Evolutionary conservation across 176 grass and related monocot genomes (phyloP).

Genomic region (Olyra latifolia): DNA sequence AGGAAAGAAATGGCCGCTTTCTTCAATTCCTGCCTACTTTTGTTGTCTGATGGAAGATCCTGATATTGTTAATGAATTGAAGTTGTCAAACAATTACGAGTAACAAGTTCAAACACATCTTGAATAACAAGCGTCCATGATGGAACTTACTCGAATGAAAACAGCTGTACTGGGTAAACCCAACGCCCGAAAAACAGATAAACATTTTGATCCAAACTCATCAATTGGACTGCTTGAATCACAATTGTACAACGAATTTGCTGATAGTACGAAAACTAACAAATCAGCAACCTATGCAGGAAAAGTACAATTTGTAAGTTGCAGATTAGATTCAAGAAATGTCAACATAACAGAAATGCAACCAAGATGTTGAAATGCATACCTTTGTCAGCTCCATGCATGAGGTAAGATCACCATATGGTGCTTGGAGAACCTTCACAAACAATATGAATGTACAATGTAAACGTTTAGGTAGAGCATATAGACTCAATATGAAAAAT

Average conservation of each 20-base stretch:
- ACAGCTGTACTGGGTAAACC: slow-evolving; percentile 93
- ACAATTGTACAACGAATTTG: slow-evolving; percentile 67
- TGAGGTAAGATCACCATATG: slow-evolving; percentile 82
- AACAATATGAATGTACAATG: slow-evolving; percentile 21
- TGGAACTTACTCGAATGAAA: slow-evolving; percentile 73
- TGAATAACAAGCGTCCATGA: slow-evolving; percentile 8
- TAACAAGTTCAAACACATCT: neutral
- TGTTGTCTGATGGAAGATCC: slow-evolving; percentile 88
- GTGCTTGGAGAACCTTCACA: slow-evolving; percentile 89
- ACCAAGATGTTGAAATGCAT: slow-evolving; percentile 15
- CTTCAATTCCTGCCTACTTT: slow-evolving; percentile 90
- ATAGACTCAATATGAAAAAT: slow-evolving; percentile 19
- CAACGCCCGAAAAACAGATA: slow-evolving; percentile 78
- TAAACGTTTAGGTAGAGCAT: neutral
- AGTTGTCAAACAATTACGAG: slow-evolving; percentile 4
- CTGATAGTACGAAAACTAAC: slow-evolving; percentile 79
- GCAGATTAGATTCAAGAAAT: slow-evolving; percentile 41
- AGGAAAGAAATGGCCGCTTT: slow-evolving; percentile 70
- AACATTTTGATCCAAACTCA: slow-evolving; percentile 77
- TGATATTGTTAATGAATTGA: slow-evolving; percentile 32
- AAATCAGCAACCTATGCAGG: slow-evolving; percentile 84
- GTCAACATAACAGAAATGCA: neutral
- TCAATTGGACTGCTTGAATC: slow-evolving; percentile 56
- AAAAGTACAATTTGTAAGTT: slow-evolving; percentile 34
- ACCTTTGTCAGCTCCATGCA: slow-evolving; percentile 99